Conservation (phyloP, 805 yeast genomes). For the Spathaspora hagerdaliae region DNA sequence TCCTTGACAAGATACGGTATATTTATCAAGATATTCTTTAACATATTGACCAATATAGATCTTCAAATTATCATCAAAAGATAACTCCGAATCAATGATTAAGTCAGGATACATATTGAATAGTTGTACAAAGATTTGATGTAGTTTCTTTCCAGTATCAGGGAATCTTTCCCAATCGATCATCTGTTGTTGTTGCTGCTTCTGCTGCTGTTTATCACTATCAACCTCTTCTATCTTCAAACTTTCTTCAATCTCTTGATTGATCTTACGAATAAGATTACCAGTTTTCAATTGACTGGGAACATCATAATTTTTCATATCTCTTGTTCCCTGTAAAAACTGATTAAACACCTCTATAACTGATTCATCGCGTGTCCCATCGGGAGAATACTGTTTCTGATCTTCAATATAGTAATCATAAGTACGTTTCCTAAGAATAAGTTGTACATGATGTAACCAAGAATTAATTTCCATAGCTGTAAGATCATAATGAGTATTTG, state of each 20-base stretch:
- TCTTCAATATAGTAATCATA: too few relatives aligned
- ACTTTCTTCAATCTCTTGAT: too few relatives aligned
- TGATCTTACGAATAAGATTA: too few relatives aligned
- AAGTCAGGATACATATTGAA: conserved; percentile 1
- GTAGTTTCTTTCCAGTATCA: background rate
- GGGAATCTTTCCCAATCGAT: background rate
- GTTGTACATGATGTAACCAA: too few relatives aligned
- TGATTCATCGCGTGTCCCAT: background rate
- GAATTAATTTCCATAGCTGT: too few relatives aligned
- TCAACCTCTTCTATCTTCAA: too few relatives aligned
- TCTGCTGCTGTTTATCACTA: background rate
- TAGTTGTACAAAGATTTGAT: background rate
- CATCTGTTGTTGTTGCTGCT: background rate
- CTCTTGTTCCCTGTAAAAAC: background rate
- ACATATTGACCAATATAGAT: background rate
- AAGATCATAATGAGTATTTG: too few relatives aligned
- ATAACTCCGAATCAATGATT: background rate
- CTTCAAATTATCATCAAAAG: background rate
- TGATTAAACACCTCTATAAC: background rate
- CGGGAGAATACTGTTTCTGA: background rate
- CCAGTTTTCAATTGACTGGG: background rate
- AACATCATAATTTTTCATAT: background rate
- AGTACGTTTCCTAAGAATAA: too few relatives aligned
- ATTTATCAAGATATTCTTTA: background rate
- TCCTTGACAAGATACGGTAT: too few relatives aligned